Base-by-base conservation (phyloP, 1,284 basidiomycete species). In the Trametes sp. region DNA sequence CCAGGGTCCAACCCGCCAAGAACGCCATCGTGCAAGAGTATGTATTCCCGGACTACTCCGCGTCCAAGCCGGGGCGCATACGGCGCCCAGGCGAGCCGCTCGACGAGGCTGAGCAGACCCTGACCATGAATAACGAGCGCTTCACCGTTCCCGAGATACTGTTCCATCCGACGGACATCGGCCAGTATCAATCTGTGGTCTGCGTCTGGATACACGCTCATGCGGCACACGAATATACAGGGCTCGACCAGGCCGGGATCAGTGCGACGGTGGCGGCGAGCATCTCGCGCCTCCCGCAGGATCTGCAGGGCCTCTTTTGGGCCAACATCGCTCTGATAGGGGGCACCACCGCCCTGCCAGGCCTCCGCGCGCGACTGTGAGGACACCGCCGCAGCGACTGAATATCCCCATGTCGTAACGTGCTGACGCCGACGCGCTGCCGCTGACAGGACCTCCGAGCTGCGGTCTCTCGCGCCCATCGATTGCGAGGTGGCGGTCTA, bases 271-370 rank as follows among this genome's bases (percentile, higher is more conserved):
- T 98, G 59, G 89, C 90, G 36, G 73, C 85, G 60, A 89, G 90
- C 59, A 95, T 98, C 72, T 80, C 83, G 1, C 77, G 83, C 35
- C 84, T 96, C 63, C 92, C 92, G 0, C 80, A 84, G 53, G 93
- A 95, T 69, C 71, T 96, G 36, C 93, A 89, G 68, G 95, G 93
- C 28, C 87, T 98, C 87, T 95, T 95, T 76, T 98, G 95, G 95
- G 87, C 87, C 41, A 95, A 98, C 75, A 95, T 98, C 65, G 90
- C 93, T 6, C 78, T 98, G 62, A 86, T 95, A 67, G 96, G 96
- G 54, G 96, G 96, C 8, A 89, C 87, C 72, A 87, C 88, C 4
- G 86, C 87, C 68, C 86, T 96, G 66, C 82, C 88, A 49, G 92
- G 90, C 4, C 89, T 98, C 68, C 83, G 85, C 24, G 77, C 84